These are phyloP conservation scores for Viola pubescens DNA, from an alignment of 441 rosid genomes.

Conservation along the genomic window DNA sequence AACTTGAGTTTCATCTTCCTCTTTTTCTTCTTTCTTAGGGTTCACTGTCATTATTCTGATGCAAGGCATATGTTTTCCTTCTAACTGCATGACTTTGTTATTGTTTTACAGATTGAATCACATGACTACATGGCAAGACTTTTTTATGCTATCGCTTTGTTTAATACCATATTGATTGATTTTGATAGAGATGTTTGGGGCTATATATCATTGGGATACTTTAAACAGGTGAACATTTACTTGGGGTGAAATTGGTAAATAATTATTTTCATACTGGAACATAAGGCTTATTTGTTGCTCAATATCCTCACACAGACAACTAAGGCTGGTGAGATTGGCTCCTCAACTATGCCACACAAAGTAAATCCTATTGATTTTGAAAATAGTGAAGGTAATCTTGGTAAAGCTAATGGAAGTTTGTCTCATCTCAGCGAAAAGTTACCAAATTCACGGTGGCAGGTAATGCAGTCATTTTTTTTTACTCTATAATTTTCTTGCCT, in stretches of 20 bases:
- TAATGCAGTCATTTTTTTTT: slow-evolving; percentile 26
- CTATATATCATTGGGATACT: slow-evolving; percentile 75
- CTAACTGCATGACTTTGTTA: slow-evolving; percentile 4
- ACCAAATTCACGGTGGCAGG: slow-evolving; percentile 94
- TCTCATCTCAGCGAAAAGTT: slow-evolving; percentile 64
- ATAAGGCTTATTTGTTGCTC: neutral
- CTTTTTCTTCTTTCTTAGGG: neutral
- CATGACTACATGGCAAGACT: slow-evolving; percentile 84
- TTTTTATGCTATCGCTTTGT: slow-evolving; percentile 53
- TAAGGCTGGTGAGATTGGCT: slow-evolving; percentile 94
- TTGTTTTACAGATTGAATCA: slow-evolving; percentile 69
- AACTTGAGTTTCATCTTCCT: neutral
- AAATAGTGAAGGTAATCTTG: slow-evolving; percentile 93
- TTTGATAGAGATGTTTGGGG: slow-evolving; percentile 89
- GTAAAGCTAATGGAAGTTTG: slow-evolving; percentile 78
- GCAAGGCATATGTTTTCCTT: neutral
- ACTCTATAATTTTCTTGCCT: slow-evolving; percentile 20
- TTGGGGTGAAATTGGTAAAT: slow-evolving; percentile 3
- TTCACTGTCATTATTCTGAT: neutral
- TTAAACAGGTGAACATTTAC: slow-evolving; percentile 62
- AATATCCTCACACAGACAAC: slow-evolving; percentile 49
- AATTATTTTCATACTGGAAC: neutral
- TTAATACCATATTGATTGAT: slow-evolving; percentile 78
- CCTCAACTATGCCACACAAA: slow-evolving; percentile 98
- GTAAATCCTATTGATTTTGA: slow-evolving; percentile 95